These are phyloP conservation scores for Daldinia concentrica DNA, from an alignment of 495 filamentous ascomycete species.

Conservation along the genomic window DNA sequence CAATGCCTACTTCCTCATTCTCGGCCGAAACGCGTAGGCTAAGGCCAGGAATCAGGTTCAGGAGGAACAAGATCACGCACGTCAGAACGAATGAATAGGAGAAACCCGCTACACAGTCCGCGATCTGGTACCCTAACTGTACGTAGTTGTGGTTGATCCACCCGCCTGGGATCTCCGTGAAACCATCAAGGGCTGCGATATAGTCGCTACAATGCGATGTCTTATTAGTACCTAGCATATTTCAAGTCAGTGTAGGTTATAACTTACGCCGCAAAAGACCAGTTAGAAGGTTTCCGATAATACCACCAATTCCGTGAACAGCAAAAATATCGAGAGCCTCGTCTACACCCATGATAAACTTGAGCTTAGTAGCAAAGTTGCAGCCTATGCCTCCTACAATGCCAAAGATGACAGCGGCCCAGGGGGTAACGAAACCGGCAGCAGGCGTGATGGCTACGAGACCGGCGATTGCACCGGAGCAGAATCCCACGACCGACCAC, in stretches of 20 bases:
- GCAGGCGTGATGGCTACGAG: conserved; percentile 92
- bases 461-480: conserved; percentile 90
- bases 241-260: neutral
- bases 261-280: conserved; percentile 79
- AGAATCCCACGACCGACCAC: conserved; percentile 99
- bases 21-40: conserved; percentile 76
- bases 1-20: conserved; percentile 79
- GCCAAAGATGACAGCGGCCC: conserved; percentile 87
- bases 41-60: conserved; percentile 79
- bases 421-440: conserved; percentile 86
- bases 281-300: conserved; percentile 79
- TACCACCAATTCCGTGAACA: conserved; percentile 78
- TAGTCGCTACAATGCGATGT: conserved; percentile 63
- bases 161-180: conserved; percentile 68
- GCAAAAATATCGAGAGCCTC: conserved; percentile 85
- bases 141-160: conserved; percentile 82
- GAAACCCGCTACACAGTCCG: conserved; percentile 76
- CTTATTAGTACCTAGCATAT: neutral
- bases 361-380: conserved; percentile 95
- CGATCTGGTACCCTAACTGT: conserved; percentile 80
- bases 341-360: conserved; percentile 77
- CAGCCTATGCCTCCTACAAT: conserved; percentile 84
- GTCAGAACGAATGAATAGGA: conserved; percentile 82
- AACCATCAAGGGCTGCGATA: conserved; percentile 79
- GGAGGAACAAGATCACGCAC: conserved; percentile 77